Evolutionary conservation across 768 basidiomycete genomes (phyloP).

Genomic region (Tricholoma flavovirens): DNA sequence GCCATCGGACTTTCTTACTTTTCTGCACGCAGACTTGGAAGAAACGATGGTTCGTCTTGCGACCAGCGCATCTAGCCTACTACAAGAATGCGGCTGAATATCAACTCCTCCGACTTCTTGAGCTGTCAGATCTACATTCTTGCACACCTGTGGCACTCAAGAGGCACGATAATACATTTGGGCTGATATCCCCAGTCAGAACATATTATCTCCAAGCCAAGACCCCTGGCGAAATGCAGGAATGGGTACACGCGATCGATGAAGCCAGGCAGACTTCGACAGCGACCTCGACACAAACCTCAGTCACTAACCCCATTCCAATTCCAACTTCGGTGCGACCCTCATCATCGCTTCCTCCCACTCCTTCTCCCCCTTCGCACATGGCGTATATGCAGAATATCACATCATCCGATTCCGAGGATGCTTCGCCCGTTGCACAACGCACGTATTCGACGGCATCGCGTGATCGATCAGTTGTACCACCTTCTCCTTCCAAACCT

Average conservation of each 20-base stretch:
- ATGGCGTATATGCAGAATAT: conserved; percentile 39
- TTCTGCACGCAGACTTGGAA: conserved; percentile 81
- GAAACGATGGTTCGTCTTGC: conserved; percentile 96
- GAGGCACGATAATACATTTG: conserved; percentile 84
- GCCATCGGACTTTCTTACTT: background rate
- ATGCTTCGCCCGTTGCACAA: conserved; percentile 46
- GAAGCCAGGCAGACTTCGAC: conserved; percentile 63
- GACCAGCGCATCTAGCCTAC: conserved; percentile 88
- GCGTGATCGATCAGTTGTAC: conserved; percentile 34
- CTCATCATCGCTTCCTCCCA: conserved; percentile 24
- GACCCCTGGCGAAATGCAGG: conserved; percentile 61
- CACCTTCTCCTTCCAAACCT: conserved; percentile 41
- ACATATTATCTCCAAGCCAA: conserved; percentile 91
- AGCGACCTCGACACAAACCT: conserved; percentile 56
- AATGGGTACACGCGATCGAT: conserved; percentile 82
- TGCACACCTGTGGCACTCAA: conserved; percentile 86
- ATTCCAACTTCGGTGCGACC: conserved; percentile 35
- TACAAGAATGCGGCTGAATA: conserved; percentile 97
- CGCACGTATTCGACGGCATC: conserved; percentile 40
- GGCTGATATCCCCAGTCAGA: conserved; percentile 82
- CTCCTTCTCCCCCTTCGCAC: conserved; percentile 45
- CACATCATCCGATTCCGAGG: conserved; percentile 80
- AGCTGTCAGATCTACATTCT: conserved; percentile 83
- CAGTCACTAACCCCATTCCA: conserved; percentile 47
- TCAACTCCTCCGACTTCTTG: conserved; percentile 81